These are phyloP conservation scores for Coniochaeta ligniaria DNA, from an alignment of 2,329 filamentous ascomycete genomes.

Conservation along the genomic window DNA sequence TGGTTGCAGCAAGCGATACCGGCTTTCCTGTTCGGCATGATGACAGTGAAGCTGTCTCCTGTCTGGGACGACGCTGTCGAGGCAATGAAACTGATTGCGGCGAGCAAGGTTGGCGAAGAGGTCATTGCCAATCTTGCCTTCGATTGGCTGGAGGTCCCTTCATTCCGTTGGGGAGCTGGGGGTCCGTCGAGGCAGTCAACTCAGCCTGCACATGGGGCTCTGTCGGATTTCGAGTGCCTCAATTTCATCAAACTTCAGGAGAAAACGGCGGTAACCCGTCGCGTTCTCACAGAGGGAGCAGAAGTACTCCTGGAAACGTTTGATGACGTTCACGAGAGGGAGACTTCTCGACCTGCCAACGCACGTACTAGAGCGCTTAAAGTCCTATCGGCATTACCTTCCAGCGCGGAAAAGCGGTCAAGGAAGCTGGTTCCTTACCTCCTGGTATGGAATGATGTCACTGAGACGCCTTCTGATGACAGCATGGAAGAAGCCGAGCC, in stretches of 20 bases:
- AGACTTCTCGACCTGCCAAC: constrained; percentile 41
- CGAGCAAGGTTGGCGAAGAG: constrained; percentile 65
- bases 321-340: constrained; percentile 51
- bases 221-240: constrained; percentile 79
- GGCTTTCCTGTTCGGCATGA: constrained; percentile 78
- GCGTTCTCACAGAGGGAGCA: constrained; percentile 43
- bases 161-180: constrained; percentile 39
- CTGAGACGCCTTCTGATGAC: constrained; percentile 31
- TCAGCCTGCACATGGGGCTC: constrained; percentile 26
- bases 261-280: constrained; percentile 42
- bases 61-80: constrained; percentile 80
- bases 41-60: constrained; percentile 78
- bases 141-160: constrained; percentile 62
- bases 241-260: constrained; percentile 57
- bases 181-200: constrained; percentile 27
- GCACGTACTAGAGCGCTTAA: constrained; percentile 74
- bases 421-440: constrained; percentile 80
- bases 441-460: constrained; percentile 65
- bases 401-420: constrained; percentile 78
- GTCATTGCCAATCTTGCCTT: constrained; percentile 66
- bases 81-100: constrained; percentile 67
- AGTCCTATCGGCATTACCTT: constrained; percentile 65
- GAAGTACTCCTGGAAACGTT: constrained; percentile 58
- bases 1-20: constrained; percentile 70
- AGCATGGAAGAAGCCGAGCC: constrained; percentile 25